These are phyloP conservation scores for Notholithocarpus densiflorus DNA, from an alignment of 306 rosid genomes.

Conservation along the genomic window DNA sequence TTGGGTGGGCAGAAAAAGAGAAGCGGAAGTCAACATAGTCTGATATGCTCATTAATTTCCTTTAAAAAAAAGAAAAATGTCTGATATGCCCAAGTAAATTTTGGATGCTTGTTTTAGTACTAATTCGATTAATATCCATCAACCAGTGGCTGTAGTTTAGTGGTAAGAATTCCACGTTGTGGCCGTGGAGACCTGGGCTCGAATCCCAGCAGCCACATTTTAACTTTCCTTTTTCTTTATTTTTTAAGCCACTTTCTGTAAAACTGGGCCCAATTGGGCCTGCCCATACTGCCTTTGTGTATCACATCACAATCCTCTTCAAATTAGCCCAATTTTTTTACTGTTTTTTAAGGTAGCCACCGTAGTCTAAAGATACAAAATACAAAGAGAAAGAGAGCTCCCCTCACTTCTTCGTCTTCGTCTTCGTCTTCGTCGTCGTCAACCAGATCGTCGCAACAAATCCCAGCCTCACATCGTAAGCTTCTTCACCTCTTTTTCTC, in stretches of 20 bases:
- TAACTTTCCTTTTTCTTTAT: not conserved
- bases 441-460: not conserved
- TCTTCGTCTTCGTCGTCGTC: not conserved
- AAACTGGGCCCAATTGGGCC: too few species aligned
- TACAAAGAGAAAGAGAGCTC: not conserved
- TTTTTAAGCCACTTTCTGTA: not conserved
- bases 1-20: too few species aligned
- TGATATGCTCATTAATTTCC: too few species aligned
- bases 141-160: slow-evolving; percentile 21
- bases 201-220: slow-evolving; percentile 9
- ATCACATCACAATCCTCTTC: too few species aligned
- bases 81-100: too few species aligned
- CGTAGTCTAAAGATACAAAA: too few species aligned
- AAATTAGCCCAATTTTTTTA: too few species aligned
- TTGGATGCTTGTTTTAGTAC: too few species aligned
- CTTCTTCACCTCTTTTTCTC: not conserved
- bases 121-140: accelerated
- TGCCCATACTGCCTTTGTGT: too few species aligned
- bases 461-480: not conserved
- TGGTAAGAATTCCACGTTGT: slow-evolving; percentile 37
- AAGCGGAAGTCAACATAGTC: too few species aligned
- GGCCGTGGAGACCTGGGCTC: slow-evolving; percentile 26
- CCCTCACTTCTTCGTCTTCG: not conserved
- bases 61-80: too few species aligned
- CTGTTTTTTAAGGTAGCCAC: too few species aligned